Base-by-base conservation (phyloP, 257 asterid genomes). In the Fraxinus anomala region DNA sequence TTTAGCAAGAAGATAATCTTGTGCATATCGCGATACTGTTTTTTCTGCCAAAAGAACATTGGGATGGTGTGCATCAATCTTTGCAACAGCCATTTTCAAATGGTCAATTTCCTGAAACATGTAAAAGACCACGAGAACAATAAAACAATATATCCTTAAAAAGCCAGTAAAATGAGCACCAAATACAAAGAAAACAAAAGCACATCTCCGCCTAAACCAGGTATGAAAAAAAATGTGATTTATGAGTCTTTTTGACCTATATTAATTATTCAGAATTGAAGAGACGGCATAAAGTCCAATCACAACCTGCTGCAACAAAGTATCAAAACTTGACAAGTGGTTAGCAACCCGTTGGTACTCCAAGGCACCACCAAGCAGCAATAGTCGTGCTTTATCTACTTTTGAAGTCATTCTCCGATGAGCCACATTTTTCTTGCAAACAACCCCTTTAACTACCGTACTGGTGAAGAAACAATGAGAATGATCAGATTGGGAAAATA, bases 11-110 rank as follows among this genome's bases (percentile, higher is more conserved):
- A 90, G 94, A 83, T 92, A 89, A 1, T 92, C 96, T 81, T 89
- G 94, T 51, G 97, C 97, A 82, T 83, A 85, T 75, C 94, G 82
- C 76, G 96, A 92, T 23, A 91, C 96, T 31, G 97, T 91, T 79
- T 91, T 91, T 84, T 91, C 97, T 12, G 89, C 97, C 83, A 92
- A 76, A 78, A 92, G 89, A 81, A 91, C 66, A 83, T 87, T 87
- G 21, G 96, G 96, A 79, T 92, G 94, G 84, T 92, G 93, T 24
- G 91, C 87, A 19, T 83, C 92, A 81, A 92, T 92, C 86, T 89
- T 89, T 39, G 96, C 91, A 70, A 92, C 96, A 77, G 96, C 93
- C 96, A 92, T 92, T 85, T 89, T 92, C 86, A 92, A 84, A 82
- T 88, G 96, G 85, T 92, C 97, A 92, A 88, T 92, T 87, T 92